Evolutionary conservation across 2,329 filamentous ascomycete species (phyloP), one percentile per base, ranked within the genome.

Genomic region (Ceratocystis cubensis): DNA sequence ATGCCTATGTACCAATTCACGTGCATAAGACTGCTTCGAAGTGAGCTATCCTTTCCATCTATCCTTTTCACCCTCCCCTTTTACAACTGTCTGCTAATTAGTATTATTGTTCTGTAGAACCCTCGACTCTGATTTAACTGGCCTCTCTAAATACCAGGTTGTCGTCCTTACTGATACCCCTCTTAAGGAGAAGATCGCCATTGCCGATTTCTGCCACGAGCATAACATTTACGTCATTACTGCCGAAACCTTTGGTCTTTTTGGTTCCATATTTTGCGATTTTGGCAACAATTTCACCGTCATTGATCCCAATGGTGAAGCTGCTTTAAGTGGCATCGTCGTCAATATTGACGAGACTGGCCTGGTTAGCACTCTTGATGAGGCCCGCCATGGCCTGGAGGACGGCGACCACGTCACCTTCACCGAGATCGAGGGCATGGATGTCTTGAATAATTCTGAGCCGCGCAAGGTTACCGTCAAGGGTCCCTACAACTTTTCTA

Each of bases 341-440:
- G 93, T 93, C 56, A 88, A 83, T 65, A 94, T 99, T 71, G 86
- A 95, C 72, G 88, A 94, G 69, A 89, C 94, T 57, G 94, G 94
- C 22, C 75, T 96, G 62, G 93, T 99, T 2, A 96, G 93, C 13
- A 91, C 92, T 8, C 80, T 96, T 33, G 94, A 99, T 71, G 94
- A 99, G 79, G 94, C 91, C 8, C 84, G 94, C 66, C 94, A 99
- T 75, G 94, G 94, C 4, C 81, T 99, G 48, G 91, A 96, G 76
- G 94, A 99, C 80, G 94, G 93, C 25, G 94, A 99, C 75, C 96
- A 87, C 74, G 91, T 99, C 66, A 96, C 91, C 7, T 99, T 99
- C 75, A 87, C 89, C 1, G 94, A 99, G 75, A 75, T 99, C 25
- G 86, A 94, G 78, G 94, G 94, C 25, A 90, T 99, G 89, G 92